Evolutionary conservation across 148 eudicot species (phyloP), one percentile per base, ranked within the genome.

Genomic region (Vaccinium darrowii): DNA sequence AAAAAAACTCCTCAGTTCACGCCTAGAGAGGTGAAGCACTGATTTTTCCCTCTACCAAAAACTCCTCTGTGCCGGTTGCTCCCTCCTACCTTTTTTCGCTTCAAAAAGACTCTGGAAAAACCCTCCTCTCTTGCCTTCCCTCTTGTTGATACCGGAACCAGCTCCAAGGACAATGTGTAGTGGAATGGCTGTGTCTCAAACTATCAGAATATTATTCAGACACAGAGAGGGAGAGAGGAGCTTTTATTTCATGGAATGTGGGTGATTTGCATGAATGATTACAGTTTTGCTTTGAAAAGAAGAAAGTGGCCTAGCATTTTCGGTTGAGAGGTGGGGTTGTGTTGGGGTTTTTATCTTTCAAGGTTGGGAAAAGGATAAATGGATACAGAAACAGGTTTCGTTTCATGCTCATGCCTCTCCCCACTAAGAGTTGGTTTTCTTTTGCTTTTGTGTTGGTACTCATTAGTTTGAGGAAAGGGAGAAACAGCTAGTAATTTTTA

Each of bases 321-420:
- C 15, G 13, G 65, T 80, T 60, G 82, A 80, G 83, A 81, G 83
- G 83, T 81, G 75, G 83, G 74, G 33, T 21, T 81, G 39, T 69
- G 84, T 19, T 51, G 84, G 84, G 39, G 39, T 36, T 1, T 5
- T 36, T 60, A 25, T 54, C 12, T 5, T 53, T 54, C 8, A 5
- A 69, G 62, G 84, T 39, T 81, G 19, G 83, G 76, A 50, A 82
- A 50, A 8, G 82, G 57, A 10, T 63, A n/a, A n/a, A 63, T n/a
- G 43, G 16, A 49, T 13, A 15, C 30, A n/a, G 71, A 25, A 67
- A 25, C 43, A 60, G 73, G 76, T 67, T 50, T 25, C 5, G 47
- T 47, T 7, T 25, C 77, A 82, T 82, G 76, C 76, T 71, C 75
- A 21, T 79, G 65, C 53, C 84, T 82, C 83, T 51, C 60, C 58